These are phyloP conservation scores for Nepenthes alata DNA, from an alignment of 179 eudicot species.

Conservation along the genomic window DNA sequence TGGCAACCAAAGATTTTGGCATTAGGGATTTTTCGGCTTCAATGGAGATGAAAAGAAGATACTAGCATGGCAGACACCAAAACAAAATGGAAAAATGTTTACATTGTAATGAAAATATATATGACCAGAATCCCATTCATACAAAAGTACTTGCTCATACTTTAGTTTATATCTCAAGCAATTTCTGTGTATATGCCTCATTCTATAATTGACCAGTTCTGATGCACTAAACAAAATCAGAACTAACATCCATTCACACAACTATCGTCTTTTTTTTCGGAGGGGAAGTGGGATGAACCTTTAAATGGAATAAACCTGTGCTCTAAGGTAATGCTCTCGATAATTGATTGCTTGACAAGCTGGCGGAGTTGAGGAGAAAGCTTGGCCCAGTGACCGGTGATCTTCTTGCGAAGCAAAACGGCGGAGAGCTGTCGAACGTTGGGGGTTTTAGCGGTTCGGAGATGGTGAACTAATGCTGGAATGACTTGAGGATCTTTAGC, in stretches of 20 bases:
- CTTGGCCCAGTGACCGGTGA: slow-evolving; percentile 96
- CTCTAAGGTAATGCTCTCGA: slow-evolving; percentile 86
- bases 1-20: too few relatives aligned
- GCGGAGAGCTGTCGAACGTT: slow-evolving; percentile 91
- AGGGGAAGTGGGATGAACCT: not conserved
- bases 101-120: not conserved
- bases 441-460: slow-evolving; percentile 89
- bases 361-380: slow-evolving; percentile 51
- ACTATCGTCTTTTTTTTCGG: not conserved
- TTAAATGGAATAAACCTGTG: slow-evolving; percentile 38
- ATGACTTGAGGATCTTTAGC: slow-evolving; percentile 90
- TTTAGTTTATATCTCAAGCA: too few relatives aligned
- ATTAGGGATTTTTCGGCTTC: too few relatives aligned
- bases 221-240: too few relatives aligned
- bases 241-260: not conserved
- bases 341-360: slow-evolving; percentile 69
- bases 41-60: too few relatives aligned
- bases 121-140: not conserved
- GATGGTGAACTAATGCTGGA: slow-evolving; percentile 77
- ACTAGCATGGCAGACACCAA: not conserved
- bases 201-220: too few relatives aligned
- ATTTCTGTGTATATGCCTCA: too few relatives aligned
- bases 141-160: not conserved
- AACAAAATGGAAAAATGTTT: not conserved
- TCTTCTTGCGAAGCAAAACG: slow-evolving; percentile 87